Conservation (phyloP, 129 eudicot genomes). For the Arctium lappa region DNA sequence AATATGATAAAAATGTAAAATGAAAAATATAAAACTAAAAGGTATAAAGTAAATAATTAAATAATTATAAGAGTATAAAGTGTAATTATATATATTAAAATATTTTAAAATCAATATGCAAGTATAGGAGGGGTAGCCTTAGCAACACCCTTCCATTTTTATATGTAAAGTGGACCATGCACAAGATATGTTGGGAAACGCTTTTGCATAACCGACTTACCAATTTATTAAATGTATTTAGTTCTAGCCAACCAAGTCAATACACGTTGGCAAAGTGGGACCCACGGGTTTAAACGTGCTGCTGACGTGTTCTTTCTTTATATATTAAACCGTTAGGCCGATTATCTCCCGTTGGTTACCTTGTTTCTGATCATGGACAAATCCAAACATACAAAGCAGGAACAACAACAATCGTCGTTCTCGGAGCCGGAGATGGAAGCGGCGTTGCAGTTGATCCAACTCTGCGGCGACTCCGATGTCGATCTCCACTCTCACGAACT, state of each 20-base stretch:
- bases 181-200: background rate
- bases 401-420: background rate
- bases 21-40: too few species aligned
- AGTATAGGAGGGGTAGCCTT: too few species aligned
- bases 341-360: background rate
- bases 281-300: background rate
- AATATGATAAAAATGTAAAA: too few species aligned
- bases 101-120: too few species aligned
- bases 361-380: background rate
- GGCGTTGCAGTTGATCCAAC: constrained; percentile 23
- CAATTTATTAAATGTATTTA: background rate
- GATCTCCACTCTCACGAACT: background rate
- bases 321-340: background rate
- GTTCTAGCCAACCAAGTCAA: background rate
- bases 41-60: too few species aligned
- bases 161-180: background rate
- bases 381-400: background rate
- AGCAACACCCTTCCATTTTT: too few species aligned
- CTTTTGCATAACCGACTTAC: background rate
- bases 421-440: constrained; percentile 17
- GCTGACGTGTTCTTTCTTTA: background rate
- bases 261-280: background rate
- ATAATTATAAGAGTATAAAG: too few species aligned
- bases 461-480: constrained; percentile 16
- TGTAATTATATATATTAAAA: too few species aligned